Evolutionary conservation across 2,329 filamentous ascomycete species (phyloP), one percentile per base, ranked within the genome.

Genomic region (Bipolaris cookei): DNA sequence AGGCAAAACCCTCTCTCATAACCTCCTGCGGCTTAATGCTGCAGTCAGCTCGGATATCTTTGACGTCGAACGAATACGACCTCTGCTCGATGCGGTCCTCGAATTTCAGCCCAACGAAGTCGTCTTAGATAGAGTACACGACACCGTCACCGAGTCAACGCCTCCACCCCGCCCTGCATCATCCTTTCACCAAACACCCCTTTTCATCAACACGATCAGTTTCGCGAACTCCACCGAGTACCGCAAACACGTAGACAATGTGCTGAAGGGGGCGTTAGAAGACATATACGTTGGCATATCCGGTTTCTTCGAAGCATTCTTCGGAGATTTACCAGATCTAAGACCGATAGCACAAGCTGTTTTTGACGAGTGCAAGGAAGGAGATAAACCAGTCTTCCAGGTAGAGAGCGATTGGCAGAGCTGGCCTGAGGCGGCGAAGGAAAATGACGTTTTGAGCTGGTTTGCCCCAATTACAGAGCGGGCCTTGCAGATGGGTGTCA

Each of bases 71-170:
- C 21, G 21, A 21, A 21, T 21, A 21, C 21, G 21, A 21, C 21
- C 21, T 21, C 21, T 21, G 21, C 21, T 21, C 21, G 21, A 21
- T 21, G 21, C 21, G 21, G 21, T 21, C 21, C 21, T 21, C 21
- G 21, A 21, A 21, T 21, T 21, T 21, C 21, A 21, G 21, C 21
- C 21, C 21, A 6, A 58, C 47, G 41, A 62, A 25, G 30, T 61
- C n/a, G 64, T 73, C 42, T 72, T 58, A 65, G 52, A 63, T 32
- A 56, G 43, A 20, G 73, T 77, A 53, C 76, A 79, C 59, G 50
- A 61, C 37, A 70, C 73, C 50, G 68, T 78, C 49, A 71, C 70
- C 54, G 70, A 78, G 69, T 71, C 70, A n/a, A 77, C 73, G 16
- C 74, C 69, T 44, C 71, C 72, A 56, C 67, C 61, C 48, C 68